Conservation (phyloP, 106 monocot species). For the Amphibolis antarctica region DNA sequence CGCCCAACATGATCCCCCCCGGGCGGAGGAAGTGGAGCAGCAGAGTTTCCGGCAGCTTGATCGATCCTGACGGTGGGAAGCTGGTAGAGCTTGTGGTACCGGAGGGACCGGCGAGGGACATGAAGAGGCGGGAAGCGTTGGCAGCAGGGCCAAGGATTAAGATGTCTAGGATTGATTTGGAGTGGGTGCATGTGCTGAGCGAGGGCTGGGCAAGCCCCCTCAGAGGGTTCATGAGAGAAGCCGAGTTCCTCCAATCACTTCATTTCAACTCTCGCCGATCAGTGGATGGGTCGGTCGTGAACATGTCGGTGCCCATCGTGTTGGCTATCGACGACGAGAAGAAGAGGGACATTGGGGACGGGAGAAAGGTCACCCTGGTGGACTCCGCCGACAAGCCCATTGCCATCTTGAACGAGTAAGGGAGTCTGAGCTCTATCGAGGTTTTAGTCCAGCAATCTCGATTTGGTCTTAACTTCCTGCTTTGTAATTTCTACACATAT, state of each 20-base stretch:
- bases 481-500: no score
- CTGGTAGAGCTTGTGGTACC: slow-evolving; percentile 66
- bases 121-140: slow-evolving; percentile 36
- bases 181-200: slow-evolving; percentile 96
- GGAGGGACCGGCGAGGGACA: slow-evolving; percentile 32
- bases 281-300: slow-evolving; percentile 53
- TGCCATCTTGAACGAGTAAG: slow-evolving; percentile 67
- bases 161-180: slow-evolving; percentile 51
- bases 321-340: slow-evolving; percentile 70
- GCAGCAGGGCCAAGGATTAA: slow-evolving; percentile 24
- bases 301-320: slow-evolving; percentile 97
- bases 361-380: slow-evolving; percentile 37
- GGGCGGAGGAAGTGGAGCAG: not conserved
- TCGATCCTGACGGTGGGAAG: slow-evolving; percentile 84
- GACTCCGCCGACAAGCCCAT: slow-evolving; percentile 30
- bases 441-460: no score
- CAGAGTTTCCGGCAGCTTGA: slow-evolving; percentile 29
- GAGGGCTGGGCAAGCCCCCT: slow-evolving; percentile 99
- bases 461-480: no score
- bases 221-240: slow-evolving; percentile 84
- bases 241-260: slow-evolving; percentile 99
- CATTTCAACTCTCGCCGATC: slow-evolving; percentile 86
- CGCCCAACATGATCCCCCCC: not conserved
- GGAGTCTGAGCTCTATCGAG: not conserved
- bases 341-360: slow-evolving; percentile 50